A percentile compares a stretch with the other conserved stretches of the same genome.
phyloP scores from a whole-genome alignment of 2,329 filamentous ascomycete genomes.

The Passalora sequoiae region DNA sequence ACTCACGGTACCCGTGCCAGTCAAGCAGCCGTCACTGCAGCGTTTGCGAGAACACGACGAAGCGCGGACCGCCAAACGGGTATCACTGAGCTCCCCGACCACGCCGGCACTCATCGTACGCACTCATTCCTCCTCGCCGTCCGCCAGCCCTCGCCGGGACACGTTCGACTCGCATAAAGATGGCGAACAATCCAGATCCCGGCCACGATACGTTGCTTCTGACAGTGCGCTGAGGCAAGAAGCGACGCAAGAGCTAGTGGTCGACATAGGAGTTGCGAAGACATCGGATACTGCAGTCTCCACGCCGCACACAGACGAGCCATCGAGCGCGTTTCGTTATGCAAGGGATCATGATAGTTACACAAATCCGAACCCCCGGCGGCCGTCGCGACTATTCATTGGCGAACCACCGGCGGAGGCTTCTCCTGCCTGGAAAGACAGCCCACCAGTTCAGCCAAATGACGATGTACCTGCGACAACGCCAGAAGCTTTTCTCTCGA shows the following conservation, averaged over 20 bases:
- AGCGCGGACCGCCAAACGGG: not conserved
- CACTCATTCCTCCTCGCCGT: not conserved
- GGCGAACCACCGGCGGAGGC: conserved; percentile 8
- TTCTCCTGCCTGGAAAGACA: conserved; percentile 5
- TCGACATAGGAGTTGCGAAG: conserved; percentile 39
- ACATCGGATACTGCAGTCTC: conserved; percentile 35
- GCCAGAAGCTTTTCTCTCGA: conserved; percentile 14
- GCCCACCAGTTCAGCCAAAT: conserved; percentile 4
- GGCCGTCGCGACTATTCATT: conserved; percentile 17
- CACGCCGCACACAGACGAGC: conserved; percentile 12
- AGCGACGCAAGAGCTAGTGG: conserved; percentile 5
- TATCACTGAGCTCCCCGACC: not conserved
- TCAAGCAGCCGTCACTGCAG: not conserved
- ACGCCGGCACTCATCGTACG: not conserved
- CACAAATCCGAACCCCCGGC: conserved; percentile 13
- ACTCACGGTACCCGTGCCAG: conserved; percentile 10
- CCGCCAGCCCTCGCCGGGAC: not conserved
- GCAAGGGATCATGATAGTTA: conserved; percentile 18
- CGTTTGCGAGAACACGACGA: conserved; percentile 3
- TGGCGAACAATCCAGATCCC: not conserved
- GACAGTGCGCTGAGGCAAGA: conserved; percentile 5
- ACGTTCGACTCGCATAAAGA: not conserved
- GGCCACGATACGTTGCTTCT: conserved; percentile 6
- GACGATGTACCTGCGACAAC: conserved; percentile 6
- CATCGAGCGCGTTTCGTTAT: conserved; percentile 8